A percentile compares a stretch with the other conserved stretches of the same genome.
Evolutionary conservation across 2,329 filamentous ascomycete species (phyloP).

Genomic region (Fusarium nygamai): DNA sequence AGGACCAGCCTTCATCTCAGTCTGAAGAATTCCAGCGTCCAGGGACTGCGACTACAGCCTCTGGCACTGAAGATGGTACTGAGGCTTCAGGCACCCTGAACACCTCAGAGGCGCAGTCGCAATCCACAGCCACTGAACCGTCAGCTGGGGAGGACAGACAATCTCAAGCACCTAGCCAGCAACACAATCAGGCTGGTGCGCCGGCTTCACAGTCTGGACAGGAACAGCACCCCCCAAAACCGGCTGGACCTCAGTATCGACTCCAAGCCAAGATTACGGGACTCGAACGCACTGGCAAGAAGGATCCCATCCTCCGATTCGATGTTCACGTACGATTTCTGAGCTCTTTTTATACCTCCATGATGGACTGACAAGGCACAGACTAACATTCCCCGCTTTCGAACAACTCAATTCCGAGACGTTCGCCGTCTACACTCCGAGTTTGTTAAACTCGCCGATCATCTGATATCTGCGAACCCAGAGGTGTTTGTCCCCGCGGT

Average conservation of each 20-base stretch:
- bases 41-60: constrained; percentile 57
- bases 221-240: constrained; percentile 63
- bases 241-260: constrained; percentile 77
- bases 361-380: constrained; percentile 53
- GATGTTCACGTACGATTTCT: constrained; percentile 82
- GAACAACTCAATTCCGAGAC: constrained; percentile 97
- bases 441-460: constrained; percentile 94
- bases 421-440: constrained; percentile 95
- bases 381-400: constrained; percentile 98
- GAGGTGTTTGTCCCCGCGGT: constrained; percentile 95
- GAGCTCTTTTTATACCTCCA: neutral
- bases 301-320: constrained; percentile 93
- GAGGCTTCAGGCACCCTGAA: constrained; percentile 47
- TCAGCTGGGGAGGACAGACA: constrained; percentile 20
- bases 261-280: constrained; percentile 95
- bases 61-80: constrained; percentile 55
- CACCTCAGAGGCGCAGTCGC: constrained; percentile 27
- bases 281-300: constrained; percentile 91
- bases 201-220: constrained; percentile 43
- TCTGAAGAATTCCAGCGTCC: constrained; percentile 57
- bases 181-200: constrained; percentile 41
- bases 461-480: constrained; percentile 96
- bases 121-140: constrained; percentile 28
- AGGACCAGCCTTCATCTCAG: constrained; percentile 48
- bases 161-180: constrained; percentile 39